Conservation (phyloP, 208 protist species). For the Crithidia thermophila region DNA sequence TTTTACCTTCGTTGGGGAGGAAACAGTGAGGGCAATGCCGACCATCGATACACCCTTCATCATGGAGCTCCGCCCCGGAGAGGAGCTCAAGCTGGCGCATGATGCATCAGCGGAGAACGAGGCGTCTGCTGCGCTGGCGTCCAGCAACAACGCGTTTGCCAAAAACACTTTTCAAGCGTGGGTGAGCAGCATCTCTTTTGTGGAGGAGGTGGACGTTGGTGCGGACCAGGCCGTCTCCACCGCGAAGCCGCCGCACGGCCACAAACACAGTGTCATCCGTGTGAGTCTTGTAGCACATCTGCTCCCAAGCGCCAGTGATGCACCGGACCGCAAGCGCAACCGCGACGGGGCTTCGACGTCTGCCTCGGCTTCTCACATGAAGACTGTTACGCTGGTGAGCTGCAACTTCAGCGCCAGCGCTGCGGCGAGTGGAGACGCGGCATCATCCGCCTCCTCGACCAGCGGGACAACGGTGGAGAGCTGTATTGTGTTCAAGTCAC, state of each 20-base stretch:
- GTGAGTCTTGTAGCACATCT: constrained; percentile 42
- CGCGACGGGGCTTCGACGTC: constrained; percentile 6
- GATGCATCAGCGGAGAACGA: background rate
- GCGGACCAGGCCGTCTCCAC: constrained; percentile 1
- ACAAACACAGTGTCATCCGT: constrained; percentile 34
- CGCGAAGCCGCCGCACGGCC: background rate
- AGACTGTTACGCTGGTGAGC: constrained; percentile 41
- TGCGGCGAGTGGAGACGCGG: background rate
- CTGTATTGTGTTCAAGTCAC: constrained; percentile 22
- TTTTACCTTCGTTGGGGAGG: background rate
- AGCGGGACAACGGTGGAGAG: constrained; percentile 6
- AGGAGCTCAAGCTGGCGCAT: constrained; percentile 40
- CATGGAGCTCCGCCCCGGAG: constrained; percentile 42
- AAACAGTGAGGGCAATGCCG: constrained; percentile 47
- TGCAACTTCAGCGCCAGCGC: constrained; percentile 31
- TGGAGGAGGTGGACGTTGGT: constrained; percentile 28
- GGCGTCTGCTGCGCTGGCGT: background rate
- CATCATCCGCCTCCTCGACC: background rate
- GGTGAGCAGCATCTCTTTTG: constrained; percentile 41
- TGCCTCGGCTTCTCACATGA: background rate
- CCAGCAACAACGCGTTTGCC: constrained; percentile 17
- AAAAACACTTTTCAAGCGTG: constrained; percentile 39
- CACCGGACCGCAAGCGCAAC: constrained; percentile 2
- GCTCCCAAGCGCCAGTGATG: background rate
- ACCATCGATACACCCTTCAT: constrained; percentile 51